Percentiles rank a stretch among this genome's conserved stretches.
Conservation (phyloP, 2,329 filamentous ascomycete species). For the Aspergillus persii region DNA sequence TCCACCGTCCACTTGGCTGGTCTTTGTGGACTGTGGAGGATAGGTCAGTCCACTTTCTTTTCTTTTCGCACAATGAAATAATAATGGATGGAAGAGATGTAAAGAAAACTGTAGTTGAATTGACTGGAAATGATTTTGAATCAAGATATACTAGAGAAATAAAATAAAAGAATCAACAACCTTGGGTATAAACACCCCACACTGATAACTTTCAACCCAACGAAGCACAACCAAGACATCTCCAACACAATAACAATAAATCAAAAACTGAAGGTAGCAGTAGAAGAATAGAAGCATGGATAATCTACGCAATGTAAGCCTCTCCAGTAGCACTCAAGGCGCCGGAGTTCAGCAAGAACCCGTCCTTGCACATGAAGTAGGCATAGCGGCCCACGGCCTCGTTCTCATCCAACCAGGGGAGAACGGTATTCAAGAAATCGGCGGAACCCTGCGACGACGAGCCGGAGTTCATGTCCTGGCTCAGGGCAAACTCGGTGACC, state of each 20-base stretch:
- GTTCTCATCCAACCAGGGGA: conserved; percentile 41
- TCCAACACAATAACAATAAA: background rate
- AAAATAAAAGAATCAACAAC: background rate
- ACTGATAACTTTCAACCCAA: too few species aligned
- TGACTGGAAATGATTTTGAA: background rate
- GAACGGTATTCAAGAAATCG: conserved; percentile 38
- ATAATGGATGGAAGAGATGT: background rate
- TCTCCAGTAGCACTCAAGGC: conserved; percentile 30
- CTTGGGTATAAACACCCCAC: background rate
- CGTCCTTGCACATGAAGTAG: conserved; percentile 40
- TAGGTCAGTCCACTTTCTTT: background rate
- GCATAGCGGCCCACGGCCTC: conserved; percentile 42
- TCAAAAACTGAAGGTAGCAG: background rate
- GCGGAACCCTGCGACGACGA: conserved; percentile 21
- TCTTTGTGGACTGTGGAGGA: too few species aligned
- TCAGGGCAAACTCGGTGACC: conserved; percentile 47
- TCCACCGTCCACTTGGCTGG: too few species aligned
- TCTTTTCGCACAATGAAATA: background rate
- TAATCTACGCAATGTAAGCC: conserved; percentile 22
- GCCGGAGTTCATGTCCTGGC: conserved; percentile 24
- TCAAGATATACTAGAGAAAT: background rate
- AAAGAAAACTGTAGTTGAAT: too few species aligned
- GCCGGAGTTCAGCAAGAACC: conserved; percentile 29
- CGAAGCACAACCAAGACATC: background rate
- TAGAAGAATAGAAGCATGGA: background rate